These are phyloP conservation scores for Aspergillus fischeri DNA, from an alignment of 2,329 filamentous ascomycete species.

Conservation along the genomic window DNA sequence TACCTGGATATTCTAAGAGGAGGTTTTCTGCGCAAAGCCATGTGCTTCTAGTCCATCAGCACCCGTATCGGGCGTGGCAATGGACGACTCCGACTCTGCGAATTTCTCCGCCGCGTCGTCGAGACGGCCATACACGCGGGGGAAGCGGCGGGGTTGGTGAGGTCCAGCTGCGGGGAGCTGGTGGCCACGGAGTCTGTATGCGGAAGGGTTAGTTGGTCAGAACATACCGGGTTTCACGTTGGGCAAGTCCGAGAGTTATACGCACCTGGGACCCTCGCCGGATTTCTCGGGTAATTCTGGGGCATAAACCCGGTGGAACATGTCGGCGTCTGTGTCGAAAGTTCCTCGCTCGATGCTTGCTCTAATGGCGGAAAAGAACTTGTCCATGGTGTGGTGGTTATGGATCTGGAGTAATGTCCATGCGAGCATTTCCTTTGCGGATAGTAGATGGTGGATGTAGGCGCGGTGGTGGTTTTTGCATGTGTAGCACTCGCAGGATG, in stretches of 20 bases:
- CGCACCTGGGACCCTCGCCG: conserved; percentile 68
- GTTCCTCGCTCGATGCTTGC: conserved; percentile 55
- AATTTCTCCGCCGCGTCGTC: conserved; percentile 47
- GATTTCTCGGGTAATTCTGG: conserved; percentile 66
- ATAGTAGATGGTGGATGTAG: conserved; percentile 80
- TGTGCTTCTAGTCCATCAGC: conserved; percentile 52
- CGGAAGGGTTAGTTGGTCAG: conserved; percentile 4
- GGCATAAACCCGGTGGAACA: conserved; percentile 67
- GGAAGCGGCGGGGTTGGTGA: conserved; percentile 62
- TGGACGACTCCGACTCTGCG: conserved; percentile 48
- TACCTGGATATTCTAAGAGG: conserved; percentile 1
- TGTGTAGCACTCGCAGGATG: conserved; percentile 72
- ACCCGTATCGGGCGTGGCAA: conserved; percentile 49
- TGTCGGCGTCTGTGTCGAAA: conserved; percentile 51
- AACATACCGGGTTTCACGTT: not conserved
- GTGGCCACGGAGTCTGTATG: conserved; percentile 65
- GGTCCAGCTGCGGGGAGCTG: conserved; percentile 69
- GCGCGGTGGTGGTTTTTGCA: conserved; percentile 81
- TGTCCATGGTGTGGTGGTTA: conserved; percentile 69
- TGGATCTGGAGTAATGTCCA: conserved; percentile 93
- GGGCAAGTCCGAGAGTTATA: not conserved
- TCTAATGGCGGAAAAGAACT: conserved; percentile 71
- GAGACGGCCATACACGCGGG: conserved; percentile 61
- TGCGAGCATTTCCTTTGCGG: conserved; percentile 92
- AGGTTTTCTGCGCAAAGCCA: conserved; percentile 51